A percentile compares a stretch with the other conserved stretches of the same genome.
Evolutionary conservation across 2,329 filamentous ascomycete genomes (phyloP).

Genomic region (Endoconidiophora polonica): DNA sequence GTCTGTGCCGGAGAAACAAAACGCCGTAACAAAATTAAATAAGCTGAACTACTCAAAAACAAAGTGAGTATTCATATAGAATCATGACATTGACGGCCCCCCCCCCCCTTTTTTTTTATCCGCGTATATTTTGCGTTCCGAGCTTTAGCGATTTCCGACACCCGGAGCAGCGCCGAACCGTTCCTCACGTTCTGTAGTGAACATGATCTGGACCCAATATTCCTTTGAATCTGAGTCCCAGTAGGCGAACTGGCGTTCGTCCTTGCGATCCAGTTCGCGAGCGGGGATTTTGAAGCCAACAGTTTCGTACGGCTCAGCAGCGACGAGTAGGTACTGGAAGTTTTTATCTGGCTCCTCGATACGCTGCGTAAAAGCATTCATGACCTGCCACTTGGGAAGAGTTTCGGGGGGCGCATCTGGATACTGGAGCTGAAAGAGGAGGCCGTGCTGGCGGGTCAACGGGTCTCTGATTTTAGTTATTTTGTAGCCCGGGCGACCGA

Average conservation of each 20-base stretch:
- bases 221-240: conserved; percentile 93
- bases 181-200: conserved; percentile 96
- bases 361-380: conserved; percentile 94
- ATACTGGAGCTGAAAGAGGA: conserved; percentile 94
- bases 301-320: conserved; percentile 95
- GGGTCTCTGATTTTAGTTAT: conserved; percentile 93
- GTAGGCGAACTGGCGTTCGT: conserved; percentile 82
- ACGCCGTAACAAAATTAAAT: background rate
- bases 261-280: conserved; percentile 75
- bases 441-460: conserved; percentile 68
- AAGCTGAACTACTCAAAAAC: background rate
- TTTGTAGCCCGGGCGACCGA: conserved; percentile 89
- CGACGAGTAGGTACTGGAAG: conserved; percentile 88
- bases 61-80: background rate
- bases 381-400: conserved; percentile 76
- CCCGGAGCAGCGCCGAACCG: conserved; percentile 54
- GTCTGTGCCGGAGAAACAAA: background rate
- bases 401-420: conserved; percentile 69
- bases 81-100: background rate
- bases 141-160: conserved; percentile 29
- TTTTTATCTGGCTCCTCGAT: conserved; percentile 87
- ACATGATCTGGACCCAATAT: conserved; percentile 95
- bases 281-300: conserved; percentile 93
- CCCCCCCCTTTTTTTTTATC: conserved; percentile 10
- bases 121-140: too few species aligned